Percentiles rank a stretch among this genome's conserved stretches.
These are phyloP conservation scores for Cryphonectria parasitica DNA, from an alignment of 2,329 filamentous ascomycete genomes.

Conservation along the genomic window DNA sequence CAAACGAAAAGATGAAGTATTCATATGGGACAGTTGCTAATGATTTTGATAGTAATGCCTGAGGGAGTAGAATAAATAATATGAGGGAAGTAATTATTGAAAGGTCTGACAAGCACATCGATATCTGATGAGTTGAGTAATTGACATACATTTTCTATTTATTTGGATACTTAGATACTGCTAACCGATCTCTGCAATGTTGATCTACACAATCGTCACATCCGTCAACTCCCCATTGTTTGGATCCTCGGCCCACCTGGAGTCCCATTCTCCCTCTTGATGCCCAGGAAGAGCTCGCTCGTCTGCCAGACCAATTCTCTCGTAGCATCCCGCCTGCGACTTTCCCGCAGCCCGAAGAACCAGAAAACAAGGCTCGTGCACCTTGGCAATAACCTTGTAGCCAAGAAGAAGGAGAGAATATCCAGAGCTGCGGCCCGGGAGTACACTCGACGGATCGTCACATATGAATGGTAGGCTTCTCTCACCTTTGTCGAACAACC, in stretches of 20 bases:
- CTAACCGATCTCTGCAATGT: background rate
- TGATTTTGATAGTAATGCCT: too few relatives aligned
- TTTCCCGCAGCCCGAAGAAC: background rate
- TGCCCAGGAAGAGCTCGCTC: constrained; percentile 2
- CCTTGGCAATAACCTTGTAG: constrained; percentile 5
- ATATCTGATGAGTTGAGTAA: background rate
- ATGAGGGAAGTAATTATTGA: background rate
- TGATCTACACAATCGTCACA: constrained; percentile 5
- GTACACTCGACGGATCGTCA: constrained; percentile 13
- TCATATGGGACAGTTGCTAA: background rate
- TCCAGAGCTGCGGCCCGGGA: background rate
- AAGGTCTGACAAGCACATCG: background rate
- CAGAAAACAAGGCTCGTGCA: constrained; percentile 17
- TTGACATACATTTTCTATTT: too few relatives aligned
- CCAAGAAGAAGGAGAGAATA: constrained; percentile 13
- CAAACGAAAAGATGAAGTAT: background rate
- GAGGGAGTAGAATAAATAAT: too few relatives aligned
- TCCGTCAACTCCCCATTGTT: background rate
- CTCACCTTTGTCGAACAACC: background rate
- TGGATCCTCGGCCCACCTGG: constrained; percentile 4
- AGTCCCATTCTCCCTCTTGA: constrained; percentile 7
- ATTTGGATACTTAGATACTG: background rate
- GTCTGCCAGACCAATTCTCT: constrained; percentile 12
- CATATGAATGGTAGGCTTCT: constrained; percentile 7
- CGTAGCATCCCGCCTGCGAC: background rate